A percentile compares a stretch with the other conserved stretches of the same genome.
These are phyloP conservation scores for Phytophthora multivora DNA, from an alignment of 352 stramenopile species.

Conservation along the genomic window DNA sequence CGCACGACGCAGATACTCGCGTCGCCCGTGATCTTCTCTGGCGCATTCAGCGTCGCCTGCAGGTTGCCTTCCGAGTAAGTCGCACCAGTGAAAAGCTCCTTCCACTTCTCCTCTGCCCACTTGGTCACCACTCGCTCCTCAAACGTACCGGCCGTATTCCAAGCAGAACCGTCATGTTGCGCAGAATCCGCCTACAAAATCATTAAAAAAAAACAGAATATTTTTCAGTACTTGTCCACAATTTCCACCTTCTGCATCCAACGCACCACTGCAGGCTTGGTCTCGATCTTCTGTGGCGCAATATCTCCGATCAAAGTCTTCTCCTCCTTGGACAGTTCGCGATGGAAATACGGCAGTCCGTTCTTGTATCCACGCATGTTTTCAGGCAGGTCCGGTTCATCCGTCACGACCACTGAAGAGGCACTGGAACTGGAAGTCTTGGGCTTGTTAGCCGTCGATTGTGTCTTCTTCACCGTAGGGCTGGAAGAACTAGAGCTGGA, in stretches of 20 bases:
- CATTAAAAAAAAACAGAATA: background rate
- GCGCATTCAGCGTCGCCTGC: conserved; percentile 53
- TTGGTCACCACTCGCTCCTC: conserved; percentile 89
- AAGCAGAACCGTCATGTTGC: conserved; percentile 84
- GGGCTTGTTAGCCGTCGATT: conserved; percentile 12
- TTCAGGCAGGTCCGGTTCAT: conserved; percentile 67
- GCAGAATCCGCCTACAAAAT: conserved; percentile 22
- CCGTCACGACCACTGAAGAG: conserved; percentile 57
- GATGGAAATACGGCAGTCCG: conserved; percentile 95
- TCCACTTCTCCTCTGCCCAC: conserved; percentile 81
- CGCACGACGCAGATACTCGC: conserved; percentile 89
- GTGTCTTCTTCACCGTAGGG: conserved; percentile 13
- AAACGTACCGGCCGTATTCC: conserved; percentile 93
- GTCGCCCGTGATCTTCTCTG: conserved; percentile 79
- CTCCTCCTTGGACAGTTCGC: conserved; percentile 95
- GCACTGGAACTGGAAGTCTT: conserved; percentile 15
- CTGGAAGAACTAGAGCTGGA: conserved; percentile 10
- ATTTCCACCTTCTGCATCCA: background rate
- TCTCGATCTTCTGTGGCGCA: conserved; percentile 82
- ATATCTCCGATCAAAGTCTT: conserved; percentile 97
- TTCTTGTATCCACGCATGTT: conserved; percentile 87
- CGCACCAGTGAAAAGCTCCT: conserved; percentile 49
- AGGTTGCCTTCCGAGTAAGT: conserved; percentile 51
- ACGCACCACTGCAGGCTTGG: conserved; percentile 34
- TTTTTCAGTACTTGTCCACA: background rate